Evolutionary conservation across 2,329 filamentous ascomycete species (phyloP), one percentile per base, ranked within the genome.

Genomic region (Fusarium poae): DNA sequence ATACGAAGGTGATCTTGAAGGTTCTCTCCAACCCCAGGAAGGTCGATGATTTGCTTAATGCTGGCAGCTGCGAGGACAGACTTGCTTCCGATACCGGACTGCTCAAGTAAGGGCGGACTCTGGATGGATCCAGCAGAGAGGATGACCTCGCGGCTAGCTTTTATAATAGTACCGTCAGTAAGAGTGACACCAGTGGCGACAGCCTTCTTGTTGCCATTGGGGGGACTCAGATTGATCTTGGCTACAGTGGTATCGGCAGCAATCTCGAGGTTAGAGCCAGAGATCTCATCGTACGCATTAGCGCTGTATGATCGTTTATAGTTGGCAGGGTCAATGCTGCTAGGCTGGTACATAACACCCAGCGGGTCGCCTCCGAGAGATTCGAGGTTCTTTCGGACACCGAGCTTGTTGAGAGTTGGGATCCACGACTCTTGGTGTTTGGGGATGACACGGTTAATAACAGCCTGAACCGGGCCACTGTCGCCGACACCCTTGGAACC

Each of bases 91-190:
- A 90, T 80, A 29, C 88, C 88, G 18, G 82, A 85, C 2, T 87
- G 80, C 70, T 87, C 86, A 6, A 90, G 82, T 2, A 90, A 74
- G 37, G 87, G 83, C 2, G 86, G 86, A 1, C 84, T 85, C 73
- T 88, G 85, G 76, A 85, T 85, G 0, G 83, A 79, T 11, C 87
- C 86, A 2, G 76, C 73, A 0, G 73, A 75, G 6, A 81, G 70
- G 6, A 74, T 81, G 4, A 72, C 51, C 15, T 72, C 70, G 12
- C 48, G 30, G 16, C 42, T 45, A 76, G 56, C 57, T 32, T 62
- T 62, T 44, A 72, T 60, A 40, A 45, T 30, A 11, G 66, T 30
- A 23, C 45, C 68, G 3, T 73, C 57, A 7, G 37, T 39, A 27
- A 72, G 60, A 1, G 66, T 59, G 1, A 74, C 60, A 0, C 69